Evolutionary conservation across 495 filamentous ascomycete genomes (phyloP).

Genomic region (Lasiosphaeris hirsuta): DNA sequence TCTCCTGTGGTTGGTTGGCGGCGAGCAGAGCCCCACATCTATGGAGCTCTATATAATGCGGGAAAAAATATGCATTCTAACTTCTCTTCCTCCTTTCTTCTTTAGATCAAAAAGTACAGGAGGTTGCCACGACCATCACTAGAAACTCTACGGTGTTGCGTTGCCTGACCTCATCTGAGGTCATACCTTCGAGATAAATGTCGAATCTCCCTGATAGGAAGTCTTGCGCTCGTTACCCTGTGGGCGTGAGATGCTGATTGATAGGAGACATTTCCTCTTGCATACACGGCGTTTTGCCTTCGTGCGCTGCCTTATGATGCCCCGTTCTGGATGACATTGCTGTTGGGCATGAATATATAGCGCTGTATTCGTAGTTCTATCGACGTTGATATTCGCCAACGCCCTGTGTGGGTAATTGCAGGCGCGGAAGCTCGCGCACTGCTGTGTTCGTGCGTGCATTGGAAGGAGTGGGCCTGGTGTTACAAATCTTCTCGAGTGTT

Average conservation of each 20-base stretch:
- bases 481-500: neutral
- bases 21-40: neutral
- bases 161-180: slow-evolving; percentile 45
- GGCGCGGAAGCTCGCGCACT: too few relatives aligned
- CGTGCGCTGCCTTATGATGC: too few relatives aligned
- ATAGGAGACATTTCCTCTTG: slow-evolving; percentile 32
- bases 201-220: slow-evolving; percentile 48
- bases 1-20: neutral
- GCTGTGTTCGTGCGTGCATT: too few relatives aligned
- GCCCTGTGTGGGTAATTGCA: too few relatives aligned
- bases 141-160: slow-evolving; percentile 46
- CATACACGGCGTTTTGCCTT: neutral
- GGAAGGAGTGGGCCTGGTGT: too few relatives aligned
- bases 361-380: neutral
- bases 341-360: too few relatives aligned
- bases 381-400: neutral
- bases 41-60: neutral
- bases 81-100: slow-evolving; percentile 34
- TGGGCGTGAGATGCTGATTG: slow-evolving; percentile 49
- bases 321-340: too few relatives aligned
- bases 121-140: slow-evolving; percentile 52
- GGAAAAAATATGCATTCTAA: slow-evolving; percentile 1
- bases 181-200: slow-evolving; percentile 46
- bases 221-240: slow-evolving; percentile 41
- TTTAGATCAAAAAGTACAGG: slow-evolving; percentile 54